Evolutionary conservation across 2,329 filamentous ascomycete genomes (phyloP).

Genomic region (Verticillium zaregamsianum): DNA sequence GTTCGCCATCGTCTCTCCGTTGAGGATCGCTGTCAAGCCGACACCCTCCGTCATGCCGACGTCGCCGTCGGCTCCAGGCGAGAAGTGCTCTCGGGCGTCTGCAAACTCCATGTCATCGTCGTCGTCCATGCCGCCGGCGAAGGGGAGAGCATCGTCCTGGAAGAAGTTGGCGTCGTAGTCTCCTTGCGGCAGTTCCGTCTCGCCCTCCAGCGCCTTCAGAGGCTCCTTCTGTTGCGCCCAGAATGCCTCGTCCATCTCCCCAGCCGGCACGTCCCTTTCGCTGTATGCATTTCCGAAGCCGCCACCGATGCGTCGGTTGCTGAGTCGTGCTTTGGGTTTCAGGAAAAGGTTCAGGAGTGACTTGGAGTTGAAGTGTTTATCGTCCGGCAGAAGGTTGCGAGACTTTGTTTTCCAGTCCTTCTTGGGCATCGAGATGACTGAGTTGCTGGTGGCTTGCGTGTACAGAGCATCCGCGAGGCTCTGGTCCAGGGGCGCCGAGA

Average conservation of each 20-base stretch:
- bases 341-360: slow-evolving; percentile 87
- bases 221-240: slow-evolving; percentile 74
- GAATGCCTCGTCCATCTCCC: slow-evolving; percentile 91
- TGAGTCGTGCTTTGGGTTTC: slow-evolving; percentile 86
- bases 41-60: slow-evolving; percentile 39
- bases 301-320: slow-evolving; percentile 56
- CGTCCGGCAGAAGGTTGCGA: slow-evolving; percentile 88
- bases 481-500: slow-evolving; percentile 68
- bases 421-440: slow-evolving; percentile 80
- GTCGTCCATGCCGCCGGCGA: slow-evolving; percentile 54
- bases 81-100: slow-evolving; percentile 76
- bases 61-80: slow-evolving; percentile 55
- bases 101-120: slow-evolving; percentile 70
- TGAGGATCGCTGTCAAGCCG: slow-evolving; percentile 46
- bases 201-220: slow-evolving; percentile 28
- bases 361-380: slow-evolving; percentile 96
- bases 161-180: slow-evolving; percentile 98
- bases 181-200: slow-evolving; percentile 47
- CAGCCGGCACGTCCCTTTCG: slow-evolving; percentile 50
- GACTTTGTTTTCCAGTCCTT: slow-evolving; percentile 95
- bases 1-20: slow-evolving; percentile 44
- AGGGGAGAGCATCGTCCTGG: slow-evolving; percentile 75
- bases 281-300: slow-evolving; percentile 37
- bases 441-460: slow-evolving; percentile 74
- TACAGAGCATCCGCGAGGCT: slow-evolving; percentile 72